These are phyloP conservation scores for Leccinum ochraceum DNA, from an alignment of 768 basidiomycete species.

Conservation along the genomic window DNA sequence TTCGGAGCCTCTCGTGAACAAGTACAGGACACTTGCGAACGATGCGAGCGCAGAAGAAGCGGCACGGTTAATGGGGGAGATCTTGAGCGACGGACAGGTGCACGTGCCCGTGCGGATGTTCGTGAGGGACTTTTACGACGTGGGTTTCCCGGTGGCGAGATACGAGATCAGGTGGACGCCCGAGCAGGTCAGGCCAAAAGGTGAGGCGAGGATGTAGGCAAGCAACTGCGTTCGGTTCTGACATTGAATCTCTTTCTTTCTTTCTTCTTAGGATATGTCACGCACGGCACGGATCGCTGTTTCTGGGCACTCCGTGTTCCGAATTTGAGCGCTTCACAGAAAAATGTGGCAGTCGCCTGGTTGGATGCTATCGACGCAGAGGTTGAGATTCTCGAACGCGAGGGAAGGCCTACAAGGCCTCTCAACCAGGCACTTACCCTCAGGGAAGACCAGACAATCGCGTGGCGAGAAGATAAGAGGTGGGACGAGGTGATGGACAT, in stretches of 20 bases:
- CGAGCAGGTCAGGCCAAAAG: slow-evolving; percentile 53
- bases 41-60: slow-evolving; percentile 45
- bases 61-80: slow-evolving; percentile 53
- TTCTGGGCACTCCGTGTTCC: slow-evolving; percentile 63
- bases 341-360: slow-evolving; percentile 54
- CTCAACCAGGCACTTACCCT: slow-evolving; percentile 50
- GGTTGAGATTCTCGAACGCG: slow-evolving; percentile 40
- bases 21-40: slow-evolving; percentile 45
- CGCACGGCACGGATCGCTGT: slow-evolving; percentile 64
- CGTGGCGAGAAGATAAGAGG: slow-evolving; percentile 53
- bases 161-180: slow-evolving; percentile 75
- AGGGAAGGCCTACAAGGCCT: slow-evolving; percentile 31
- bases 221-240: neutral
- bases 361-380: slow-evolving; percentile 51
- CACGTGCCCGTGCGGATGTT: slow-evolving; percentile 67
- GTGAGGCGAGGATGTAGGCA: slow-evolving; percentile 30
- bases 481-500: slow-evolving; percentile 55
- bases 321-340: slow-evolving; percentile 46
- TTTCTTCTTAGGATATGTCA: slow-evolving; percentile 56
- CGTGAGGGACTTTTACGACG: slow-evolving; percentile 54
- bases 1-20: slow-evolving; percentile 44
- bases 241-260: neutral
- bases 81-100: slow-evolving; percentile 63
- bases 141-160: slow-evolving; percentile 62
- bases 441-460: slow-evolving; percentile 49